Evolutionary conservation across 306 rosid genomes (phyloP).

Genomic region (Medicago truncatula): DNA sequence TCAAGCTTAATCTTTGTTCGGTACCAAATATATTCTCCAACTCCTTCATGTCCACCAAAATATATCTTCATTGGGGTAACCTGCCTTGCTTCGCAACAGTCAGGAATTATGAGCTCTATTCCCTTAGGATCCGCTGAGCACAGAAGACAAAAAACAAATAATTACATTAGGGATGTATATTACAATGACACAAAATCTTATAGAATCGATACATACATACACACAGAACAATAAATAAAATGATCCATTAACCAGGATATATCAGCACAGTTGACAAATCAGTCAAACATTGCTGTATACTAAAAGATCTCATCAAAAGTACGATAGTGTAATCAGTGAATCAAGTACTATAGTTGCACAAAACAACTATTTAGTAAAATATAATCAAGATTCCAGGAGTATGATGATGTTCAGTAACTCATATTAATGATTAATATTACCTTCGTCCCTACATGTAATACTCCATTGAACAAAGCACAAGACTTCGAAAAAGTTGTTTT

Average conservation of each 20-base stretch:
- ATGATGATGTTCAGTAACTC: not conserved
- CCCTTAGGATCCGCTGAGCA: conserved; percentile 82
- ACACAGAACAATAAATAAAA: not conserved
- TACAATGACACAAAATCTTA: not conserved
- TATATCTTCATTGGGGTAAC: conserved; percentile 62
- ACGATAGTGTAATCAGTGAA: not conserved
- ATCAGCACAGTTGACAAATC: conserved; percentile 16
- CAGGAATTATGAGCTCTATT: conserved; percentile 75
- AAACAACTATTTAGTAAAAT: conserved; percentile 16
- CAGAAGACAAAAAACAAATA: conserved; percentile 5
- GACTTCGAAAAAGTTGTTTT: not conserved
- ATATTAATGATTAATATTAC: not conserved
- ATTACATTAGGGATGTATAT: conserved; percentile 10
- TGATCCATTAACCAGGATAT: not conserved
- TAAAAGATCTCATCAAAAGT: conserved; percentile 7
- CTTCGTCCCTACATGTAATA: not conserved
- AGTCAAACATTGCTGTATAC: not conserved
- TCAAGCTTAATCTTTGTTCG: conserved; percentile 65
- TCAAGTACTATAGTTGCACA: not conserved
- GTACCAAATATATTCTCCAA: conserved; percentile 87
- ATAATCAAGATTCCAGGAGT: conserved; percentile 10
- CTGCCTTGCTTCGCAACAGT: conserved; percentile 68
- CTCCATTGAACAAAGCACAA: not conserved
- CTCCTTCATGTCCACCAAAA: conserved; percentile 95
- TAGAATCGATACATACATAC: conserved; percentile 1